Conservation (phyloP, 306 rosid genomes). For the Casuarina glauca region DNA sequence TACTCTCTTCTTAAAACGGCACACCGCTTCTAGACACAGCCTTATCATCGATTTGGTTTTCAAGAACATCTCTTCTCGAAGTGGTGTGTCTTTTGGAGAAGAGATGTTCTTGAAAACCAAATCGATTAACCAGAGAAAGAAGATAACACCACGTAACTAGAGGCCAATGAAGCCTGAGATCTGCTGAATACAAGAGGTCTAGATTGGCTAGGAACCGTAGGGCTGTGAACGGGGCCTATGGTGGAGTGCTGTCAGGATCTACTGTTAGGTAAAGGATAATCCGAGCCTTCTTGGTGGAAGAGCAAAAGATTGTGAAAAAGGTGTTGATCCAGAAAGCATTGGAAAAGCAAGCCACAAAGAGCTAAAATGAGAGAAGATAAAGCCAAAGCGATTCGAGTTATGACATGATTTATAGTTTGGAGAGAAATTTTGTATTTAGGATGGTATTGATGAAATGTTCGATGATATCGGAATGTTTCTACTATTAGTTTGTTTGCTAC, state of each 20-base stretch:
- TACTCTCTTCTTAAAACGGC: too few relatives aligned
- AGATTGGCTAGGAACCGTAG: constrained; percentile 77
- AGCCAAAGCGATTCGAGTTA: constrained; percentile 15
- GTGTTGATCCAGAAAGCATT: constrained; percentile 88
- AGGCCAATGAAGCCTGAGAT: constrained; percentile 42
- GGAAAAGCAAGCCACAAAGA: constrained; percentile 66
- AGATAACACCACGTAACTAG: too few relatives aligned
- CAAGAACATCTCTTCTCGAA: too few relatives aligned
- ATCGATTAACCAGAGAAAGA: too few relatives aligned
- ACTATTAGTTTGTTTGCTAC: constrained; percentile 18
- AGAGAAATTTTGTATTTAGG: constrained; percentile 55
- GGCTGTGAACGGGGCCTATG: constrained; percentile 78
- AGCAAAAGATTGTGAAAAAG: constrained; percentile 90
- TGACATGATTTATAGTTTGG: constrained; percentile 18
- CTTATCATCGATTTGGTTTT: too few relatives aligned
- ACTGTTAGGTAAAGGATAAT: constrained; percentile 89
- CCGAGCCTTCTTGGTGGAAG: constrained; percentile 86
- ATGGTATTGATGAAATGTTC: constrained; percentile 27
- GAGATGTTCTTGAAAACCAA: too few relatives aligned
- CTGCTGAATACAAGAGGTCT: constrained; percentile 80
- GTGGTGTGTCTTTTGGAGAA: too few relatives aligned
- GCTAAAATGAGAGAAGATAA: constrained; percentile 28
- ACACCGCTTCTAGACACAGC: too few relatives aligned
- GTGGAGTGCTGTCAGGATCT: constrained; percentile 79
- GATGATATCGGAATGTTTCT: constrained; percentile 15